Conservation (phyloP, 2,329 filamentous ascomycete species). For the Sporothrix globosa region DNA sequence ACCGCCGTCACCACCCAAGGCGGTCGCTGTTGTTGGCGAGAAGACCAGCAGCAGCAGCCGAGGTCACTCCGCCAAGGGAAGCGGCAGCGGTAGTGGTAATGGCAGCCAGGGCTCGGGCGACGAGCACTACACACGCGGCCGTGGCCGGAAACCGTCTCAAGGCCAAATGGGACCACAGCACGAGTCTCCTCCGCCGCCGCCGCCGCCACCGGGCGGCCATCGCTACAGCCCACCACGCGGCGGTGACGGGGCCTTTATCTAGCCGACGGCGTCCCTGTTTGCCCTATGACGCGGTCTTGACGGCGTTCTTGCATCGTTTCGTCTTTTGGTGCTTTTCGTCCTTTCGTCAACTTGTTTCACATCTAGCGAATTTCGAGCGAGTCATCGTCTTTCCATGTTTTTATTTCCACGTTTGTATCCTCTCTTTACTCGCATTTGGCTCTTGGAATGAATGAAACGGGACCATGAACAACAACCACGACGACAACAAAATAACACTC, state of each 20-base stretch:
- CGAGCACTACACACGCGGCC: neutral
- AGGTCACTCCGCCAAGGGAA: neutral
- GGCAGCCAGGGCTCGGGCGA: constrained; percentile 4
- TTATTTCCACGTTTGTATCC: neutral
- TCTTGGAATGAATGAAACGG: constrained; percentile 22
- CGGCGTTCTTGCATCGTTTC: neutral
- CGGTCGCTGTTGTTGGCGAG: neutral
- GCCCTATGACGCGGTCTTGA: neutral
- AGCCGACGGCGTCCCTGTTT: constrained; percentile 3
- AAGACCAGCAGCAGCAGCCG: neutral
- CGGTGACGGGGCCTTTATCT: constrained; percentile 39
- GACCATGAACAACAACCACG: neutral
- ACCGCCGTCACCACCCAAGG: constrained; percentile 38
- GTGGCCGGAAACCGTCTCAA: neutral
- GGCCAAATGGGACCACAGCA: neutral
- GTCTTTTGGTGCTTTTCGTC: neutral
- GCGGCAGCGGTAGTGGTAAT: neutral
- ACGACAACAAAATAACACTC: neutral
- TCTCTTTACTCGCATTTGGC: neutral
- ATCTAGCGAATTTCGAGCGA: neutral
- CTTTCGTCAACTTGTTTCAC: neutral
- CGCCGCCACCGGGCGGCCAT: constrained; percentile 33
- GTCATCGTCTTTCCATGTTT: neutral
- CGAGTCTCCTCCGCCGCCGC: constrained; percentile 31
- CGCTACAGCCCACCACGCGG: constrained; percentile 36